phyloP scores from a whole-genome alignment of 225 moss, liverwort and hornwort genomes.

The Pseudisothecium myosuroides region DNA sequence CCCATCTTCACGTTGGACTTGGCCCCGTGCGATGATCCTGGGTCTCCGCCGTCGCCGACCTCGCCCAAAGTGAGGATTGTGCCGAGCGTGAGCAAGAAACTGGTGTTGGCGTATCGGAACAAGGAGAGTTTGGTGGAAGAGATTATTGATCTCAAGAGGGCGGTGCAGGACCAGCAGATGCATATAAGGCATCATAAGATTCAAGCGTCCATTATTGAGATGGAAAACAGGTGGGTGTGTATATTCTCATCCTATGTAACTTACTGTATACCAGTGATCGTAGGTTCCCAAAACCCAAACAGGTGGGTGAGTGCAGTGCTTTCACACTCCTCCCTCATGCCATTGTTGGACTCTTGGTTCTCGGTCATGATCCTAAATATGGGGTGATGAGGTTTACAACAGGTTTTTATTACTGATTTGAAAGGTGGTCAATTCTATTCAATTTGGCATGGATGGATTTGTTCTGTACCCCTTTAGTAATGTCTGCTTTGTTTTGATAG shows the following conservation, averaged over 20 bases:
- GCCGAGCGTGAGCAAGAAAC: conserved; percentile 72
- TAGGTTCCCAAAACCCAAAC: neutral
- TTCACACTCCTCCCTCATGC: neutral
- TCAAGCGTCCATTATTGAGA: conserved; percentile 78
- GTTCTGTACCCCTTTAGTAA: neutral
- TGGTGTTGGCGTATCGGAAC: conserved; percentile 70
- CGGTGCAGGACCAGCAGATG: conserved; percentile 76
- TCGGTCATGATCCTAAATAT: neutral
- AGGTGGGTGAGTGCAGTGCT: neutral
- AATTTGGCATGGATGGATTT: neutral
- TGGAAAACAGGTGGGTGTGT: conserved; percentile 65
- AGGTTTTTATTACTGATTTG: neutral
- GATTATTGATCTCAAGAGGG: conserved; percentile 74
- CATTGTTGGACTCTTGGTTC: neutral
- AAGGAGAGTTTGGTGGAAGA: conserved; percentile 83
- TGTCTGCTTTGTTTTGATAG: neutral
- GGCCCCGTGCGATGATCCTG: conserved; percentile 28
- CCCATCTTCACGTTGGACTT: conserved; percentile 44
- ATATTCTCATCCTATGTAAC: neutral
- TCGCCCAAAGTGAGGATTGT: conserved; percentile 67
- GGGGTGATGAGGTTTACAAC: neutral
- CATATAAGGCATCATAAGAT: conserved; percentile 87
- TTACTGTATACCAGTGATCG: neutral
- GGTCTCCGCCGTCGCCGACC: conserved; percentile 24
- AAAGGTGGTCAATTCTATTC: neutral